These are phyloP conservation scores for Fusarium pseudocircinatum DNA, from an alignment of 2,329 filamentous ascomycete species.

Conservation along the genomic window DNA sequence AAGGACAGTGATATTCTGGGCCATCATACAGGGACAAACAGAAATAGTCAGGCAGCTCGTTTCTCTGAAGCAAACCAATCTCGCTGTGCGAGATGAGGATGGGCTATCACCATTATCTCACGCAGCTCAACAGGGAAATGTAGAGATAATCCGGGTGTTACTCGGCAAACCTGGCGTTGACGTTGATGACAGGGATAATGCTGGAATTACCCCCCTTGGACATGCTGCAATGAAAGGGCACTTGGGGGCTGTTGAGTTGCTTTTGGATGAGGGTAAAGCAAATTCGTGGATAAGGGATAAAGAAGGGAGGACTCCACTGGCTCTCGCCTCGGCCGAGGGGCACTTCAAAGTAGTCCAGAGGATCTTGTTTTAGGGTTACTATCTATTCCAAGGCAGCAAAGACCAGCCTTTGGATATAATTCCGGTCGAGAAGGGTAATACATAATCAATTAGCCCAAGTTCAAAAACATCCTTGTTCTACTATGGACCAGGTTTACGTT, in stretches of 20 bases:
- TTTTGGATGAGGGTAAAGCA: neutral
- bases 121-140: neutral
- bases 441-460: too few relatives aligned
- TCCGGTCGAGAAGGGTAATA: too few relatives aligned
- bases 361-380: too few relatives aligned
- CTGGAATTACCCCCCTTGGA: neutral
- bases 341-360: too few relatives aligned
- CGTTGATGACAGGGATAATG: neutral
- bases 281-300: neutral
- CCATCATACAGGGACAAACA: accelerated
- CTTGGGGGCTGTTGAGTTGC: neutral
- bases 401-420: too few relatives aligned
- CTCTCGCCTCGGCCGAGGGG: too few relatives aligned
- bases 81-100: neutral
- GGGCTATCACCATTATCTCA: neutral
- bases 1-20: neutral
- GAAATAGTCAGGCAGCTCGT: neutral
- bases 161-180: neutral
- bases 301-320: too few relatives aligned
- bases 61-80: neutral
- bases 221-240: neutral
- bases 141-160: neutral
- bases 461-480: too few relatives aligned
- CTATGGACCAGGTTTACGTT: too few relatives aligned
- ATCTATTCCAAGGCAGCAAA: too few relatives aligned